Evolutionary conservation across 805 yeast species (phyloP), one percentile per base, ranked within the genome.

Genomic region (Kodamaea jinghongensis): DNA sequence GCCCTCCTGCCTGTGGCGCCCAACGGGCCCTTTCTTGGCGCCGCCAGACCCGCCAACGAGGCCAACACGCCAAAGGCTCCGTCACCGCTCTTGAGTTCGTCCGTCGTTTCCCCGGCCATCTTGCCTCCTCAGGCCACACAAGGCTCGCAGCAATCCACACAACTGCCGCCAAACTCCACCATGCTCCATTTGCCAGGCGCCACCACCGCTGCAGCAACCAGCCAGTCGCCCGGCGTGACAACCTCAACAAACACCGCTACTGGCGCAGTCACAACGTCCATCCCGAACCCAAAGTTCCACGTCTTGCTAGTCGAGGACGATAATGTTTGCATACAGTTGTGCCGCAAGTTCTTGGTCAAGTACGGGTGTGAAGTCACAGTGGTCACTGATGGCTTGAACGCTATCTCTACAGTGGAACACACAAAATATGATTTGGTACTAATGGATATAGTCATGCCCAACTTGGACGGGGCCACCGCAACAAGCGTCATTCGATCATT

Each of bases 351-450:
- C 54, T 61, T 93, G 42, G 77, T 79, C 55, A 86, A 87, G 54
- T 88, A 86, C 58, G 97, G 97, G 0, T 90, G 96, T 59, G 81
- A 88, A 10, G 96, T 91, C 4, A 91, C 93, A 34, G 87, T 89
- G 13, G 97, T 87, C 0, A 83, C 88, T 4, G 97, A 91, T 64
- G 99, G 99, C 0, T 64, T 91, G 8, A 81, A 86, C 26, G 96
- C 96, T 2, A 88, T 93, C 31, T 75, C 80, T 25, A 83, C 81
- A 0, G 76, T 85, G 22, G 90, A 83, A 55, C 77, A 78, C 36
- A 76, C 78, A 26, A 76, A 81, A 50, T 86, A 81, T 53, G 95
- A 48, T 60, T 65, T 86, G 43, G 91, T 86, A 1, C 60, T 86
- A 31, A 86, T 86, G 95, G 95, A 86, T 63, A 86, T 86, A 38